A percentile compares a stretch with the other conserved stretches of the same genome.
These are phyloP conservation scores for Vitis rotundifolia DNA, from an alignment of 164 flowering plant genomes.

Conservation along the genomic window DNA sequence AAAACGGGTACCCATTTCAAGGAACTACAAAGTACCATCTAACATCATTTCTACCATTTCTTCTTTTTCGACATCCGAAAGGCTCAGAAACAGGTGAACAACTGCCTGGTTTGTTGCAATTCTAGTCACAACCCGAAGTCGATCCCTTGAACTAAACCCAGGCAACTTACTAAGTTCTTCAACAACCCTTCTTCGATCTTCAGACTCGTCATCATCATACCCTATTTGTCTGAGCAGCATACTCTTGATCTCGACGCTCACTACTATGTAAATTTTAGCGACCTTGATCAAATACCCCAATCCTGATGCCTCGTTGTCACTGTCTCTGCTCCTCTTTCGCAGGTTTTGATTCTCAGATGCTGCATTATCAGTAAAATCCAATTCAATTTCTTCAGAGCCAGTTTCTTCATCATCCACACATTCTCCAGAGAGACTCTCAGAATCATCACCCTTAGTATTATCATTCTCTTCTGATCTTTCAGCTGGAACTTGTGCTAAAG, in stretches of 20 bases:
- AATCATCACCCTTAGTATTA: too few relatives aligned
- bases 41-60: background rate
- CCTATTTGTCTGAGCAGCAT: background rate
- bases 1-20: too few relatives aligned
- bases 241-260: background rate
- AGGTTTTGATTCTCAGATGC: background rate
- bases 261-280: too few relatives aligned
- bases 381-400: too few relatives aligned
- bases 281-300: background rate
- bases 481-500: too few relatives aligned
- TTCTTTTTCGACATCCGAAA: background rate
- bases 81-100: background rate
- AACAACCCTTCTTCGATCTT: background rate
- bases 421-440: too few relatives aligned
- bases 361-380: background rate
- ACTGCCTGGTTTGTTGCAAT: background rate
- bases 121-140: background rate
- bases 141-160: background rate
- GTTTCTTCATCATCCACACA: too few relatives aligned
- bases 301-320: background rate
- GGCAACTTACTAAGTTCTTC: background rate
- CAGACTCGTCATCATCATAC: background rate
- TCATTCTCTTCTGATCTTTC: too few relatives aligned
- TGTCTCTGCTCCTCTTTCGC: background rate
- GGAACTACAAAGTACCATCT: background rate